Evolutionary conservation across 202 grass and related monocot genomes (phyloP), one percentile per base, ranked within the genome.

Genomic region (Zoysia matrella): DNA sequence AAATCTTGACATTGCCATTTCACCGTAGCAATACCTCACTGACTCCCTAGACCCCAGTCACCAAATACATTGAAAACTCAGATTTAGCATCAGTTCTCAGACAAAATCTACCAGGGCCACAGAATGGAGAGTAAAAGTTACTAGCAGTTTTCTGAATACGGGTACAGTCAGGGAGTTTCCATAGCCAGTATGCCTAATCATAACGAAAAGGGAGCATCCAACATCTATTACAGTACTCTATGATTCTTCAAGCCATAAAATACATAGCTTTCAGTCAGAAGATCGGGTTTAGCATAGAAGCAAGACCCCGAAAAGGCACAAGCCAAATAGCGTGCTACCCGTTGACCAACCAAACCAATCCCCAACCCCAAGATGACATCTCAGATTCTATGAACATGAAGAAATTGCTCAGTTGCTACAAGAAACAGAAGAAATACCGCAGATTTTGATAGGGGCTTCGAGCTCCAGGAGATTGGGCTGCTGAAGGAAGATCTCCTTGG

Each of bases 391-490:
- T 69, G 60, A 39, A 65, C 75, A 43, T 52, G 65, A 76, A 74
- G 4, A 88, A 68, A 58, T 61, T 51, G 60, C 68, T 39, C 16
- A 78, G 18, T 48, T 6, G n/a, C 13, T 42, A 75, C 65, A 67
- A 84, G 47, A 80, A 42, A 30, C 69, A 80, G 16, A 47, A 13
- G 44, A 68, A 53, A 60, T 91, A 94, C 95, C 95, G 30, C 92
- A 97, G 81, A 97, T 97, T 90, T 97, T 97, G 86, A 97, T 97
- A 42, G 94, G 94, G 15, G 90, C 92, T 79, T 92, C 90, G 55
- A 97, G 86, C 81, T 97, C 94, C 57, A 97, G 90, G 57, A 94
- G 89, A 80, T 94, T 97, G 68, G 95, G 92, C 82, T 97, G 95
- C 40, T 80, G 60, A 60, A 97, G 67, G 86, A 97, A 97, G 86